phyloP scores from a whole-genome alignment of 306 rosid species.

The Malus fusca region DNA sequence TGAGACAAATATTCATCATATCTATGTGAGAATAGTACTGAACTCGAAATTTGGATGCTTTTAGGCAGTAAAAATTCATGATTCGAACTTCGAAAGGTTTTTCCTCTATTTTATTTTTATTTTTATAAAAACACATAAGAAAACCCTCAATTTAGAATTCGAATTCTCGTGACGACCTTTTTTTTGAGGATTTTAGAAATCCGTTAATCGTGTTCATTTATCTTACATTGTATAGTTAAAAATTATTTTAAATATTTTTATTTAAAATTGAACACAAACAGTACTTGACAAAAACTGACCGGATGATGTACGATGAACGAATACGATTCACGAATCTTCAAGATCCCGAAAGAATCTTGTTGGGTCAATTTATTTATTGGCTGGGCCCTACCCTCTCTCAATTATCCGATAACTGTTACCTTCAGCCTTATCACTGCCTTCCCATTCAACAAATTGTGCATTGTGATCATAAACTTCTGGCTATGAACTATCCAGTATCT shows the following conservation, averaged over 20 bases:
- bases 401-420: neutral
- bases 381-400: neutral
- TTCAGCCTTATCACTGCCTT: neutral
- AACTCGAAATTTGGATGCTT: neutral
- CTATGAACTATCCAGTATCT: neutral
- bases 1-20: neutral
- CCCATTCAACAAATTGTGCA: neutral
- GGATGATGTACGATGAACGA: fast-evolving
- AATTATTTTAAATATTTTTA: too few species aligned
- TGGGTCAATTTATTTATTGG: neutral
- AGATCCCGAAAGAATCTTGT: fast-evolving
- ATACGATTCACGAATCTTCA: too few species aligned
- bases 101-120: neutral
- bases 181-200: fast-evolving
- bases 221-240: too few species aligned
- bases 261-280: too few species aligned
- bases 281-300: too few species aligned
- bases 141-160: neutral
- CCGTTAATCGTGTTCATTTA: fast-evolving
- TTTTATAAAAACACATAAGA: neutral
- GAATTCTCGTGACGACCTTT: fast-evolving
- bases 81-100: neutral
- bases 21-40: neutral
- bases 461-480: neutral
- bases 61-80: neutral